Percentiles rank a stretch among this genome's conserved stretches.
Evolutionary conservation across 306 rosid genomes (phyloP).

Genomic region (Dalbergia cultrata): DNA sequence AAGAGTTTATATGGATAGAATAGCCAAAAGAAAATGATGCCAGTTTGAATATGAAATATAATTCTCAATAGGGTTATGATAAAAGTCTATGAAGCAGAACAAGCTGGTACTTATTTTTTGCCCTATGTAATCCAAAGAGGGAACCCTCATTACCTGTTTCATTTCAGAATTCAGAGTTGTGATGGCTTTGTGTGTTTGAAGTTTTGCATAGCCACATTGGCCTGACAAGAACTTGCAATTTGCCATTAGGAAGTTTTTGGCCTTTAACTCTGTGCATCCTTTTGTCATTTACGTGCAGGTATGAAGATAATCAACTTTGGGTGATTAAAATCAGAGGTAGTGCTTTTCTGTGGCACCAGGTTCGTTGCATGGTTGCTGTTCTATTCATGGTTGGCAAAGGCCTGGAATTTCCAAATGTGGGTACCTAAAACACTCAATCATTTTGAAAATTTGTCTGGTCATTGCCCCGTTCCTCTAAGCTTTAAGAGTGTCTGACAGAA

Average conservation of each 20-base stretch:
- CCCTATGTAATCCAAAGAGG: not conserved
- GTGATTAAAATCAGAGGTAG: slow-evolving; percentile 78
- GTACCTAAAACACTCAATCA: slow-evolving; percentile 50
- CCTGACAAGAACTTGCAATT: slow-evolving; percentile 16
- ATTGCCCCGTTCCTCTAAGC: slow-evolving; percentile 29
- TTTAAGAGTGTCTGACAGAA: slow-evolving; percentile 16
- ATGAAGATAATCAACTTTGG: slow-evolving; percentile 76
- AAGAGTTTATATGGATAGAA: not conserved
- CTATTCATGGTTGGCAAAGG: slow-evolving; percentile 90
- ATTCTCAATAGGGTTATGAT: slow-evolving; percentile 31
- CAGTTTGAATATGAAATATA: slow-evolving; percentile 26
- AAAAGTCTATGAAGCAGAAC: slow-evolving; percentile 28
- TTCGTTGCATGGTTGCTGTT: slow-evolving; percentile 92
- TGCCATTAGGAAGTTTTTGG: slow-evolving; percentile 32
- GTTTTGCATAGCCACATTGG: not conserved
- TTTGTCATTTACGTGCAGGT: slow-evolving; percentile 61
- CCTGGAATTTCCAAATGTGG: slow-evolving; percentile 87
- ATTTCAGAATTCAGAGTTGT: slow-evolving; percentile 27
- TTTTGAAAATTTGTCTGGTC: slow-evolving; percentile 2
- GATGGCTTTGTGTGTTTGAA: not conserved
- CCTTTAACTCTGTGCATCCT: slow-evolving; percentile 22
- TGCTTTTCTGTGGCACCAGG: slow-evolving; percentile 98
- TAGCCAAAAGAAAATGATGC: not conserved
- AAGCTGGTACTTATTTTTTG: slow-evolving; percentile 13
- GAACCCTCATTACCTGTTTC: slow-evolving; percentile 8